Evolutionary conservation across 305 asterid species (phyloP).

Genomic region (Fraxinus sp.): DNA sequence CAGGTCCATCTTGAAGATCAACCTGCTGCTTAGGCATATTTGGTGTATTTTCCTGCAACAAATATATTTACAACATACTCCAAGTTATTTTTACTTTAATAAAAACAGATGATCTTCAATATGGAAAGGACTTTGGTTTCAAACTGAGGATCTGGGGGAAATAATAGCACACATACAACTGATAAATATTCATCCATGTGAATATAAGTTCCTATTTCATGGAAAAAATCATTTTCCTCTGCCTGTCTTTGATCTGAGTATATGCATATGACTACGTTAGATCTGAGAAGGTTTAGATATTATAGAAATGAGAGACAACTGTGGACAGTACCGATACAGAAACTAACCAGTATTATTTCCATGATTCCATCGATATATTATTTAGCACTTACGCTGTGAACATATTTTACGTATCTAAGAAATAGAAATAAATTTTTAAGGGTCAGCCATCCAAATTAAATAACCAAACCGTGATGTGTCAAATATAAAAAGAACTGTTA

Average conservation of each 20-base stretch:
- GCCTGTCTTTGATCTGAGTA: neutral
- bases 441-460: neutral
- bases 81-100: neutral
- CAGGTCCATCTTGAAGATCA: conserved; percentile 63
- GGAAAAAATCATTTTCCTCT: neutral
- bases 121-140: neutral
- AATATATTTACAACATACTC: conserved; percentile 15
- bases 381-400: neutral
- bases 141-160: conserved; percentile 7
- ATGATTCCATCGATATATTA: neutral
- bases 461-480: neutral
- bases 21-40: conserved; percentile 58
- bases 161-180: conserved; percentile 3
- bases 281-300: neutral
- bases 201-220: conserved; percentile 8
- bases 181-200: neutral
- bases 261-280: neutral
- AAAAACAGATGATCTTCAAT: conserved; percentile 14
- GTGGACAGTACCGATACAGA: neutral
- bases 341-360: conserved; percentile 10
- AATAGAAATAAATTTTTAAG: neutral
- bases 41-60: conserved; percentile 72
- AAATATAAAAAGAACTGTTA: neutral
- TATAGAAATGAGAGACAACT: conserved; percentile 10
- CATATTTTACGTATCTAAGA: conserved; percentile 9